Base-by-base conservation (phyloP, 208 protist species). In the Trypanosoma lewisi region DNA sequence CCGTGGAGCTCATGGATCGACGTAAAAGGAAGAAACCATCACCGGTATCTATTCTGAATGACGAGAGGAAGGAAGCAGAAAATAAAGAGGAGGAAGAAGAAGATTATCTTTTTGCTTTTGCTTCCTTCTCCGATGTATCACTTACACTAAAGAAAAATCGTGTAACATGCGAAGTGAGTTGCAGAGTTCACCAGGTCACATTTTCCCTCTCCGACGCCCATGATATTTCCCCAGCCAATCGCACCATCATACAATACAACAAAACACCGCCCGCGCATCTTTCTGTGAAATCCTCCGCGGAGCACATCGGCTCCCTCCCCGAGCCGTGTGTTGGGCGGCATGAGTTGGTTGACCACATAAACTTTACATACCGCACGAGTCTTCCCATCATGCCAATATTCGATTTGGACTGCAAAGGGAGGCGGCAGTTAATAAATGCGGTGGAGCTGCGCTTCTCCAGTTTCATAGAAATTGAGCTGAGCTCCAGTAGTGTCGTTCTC, bases 321-420 rank as follows among this genome's bases (percentile, higher is more conserved):
- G 25, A 17, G n/a, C 25, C 25, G 27, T 23, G 23, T 45, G 19
- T 9, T 14, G 25, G 12, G 30, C 51, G 42, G 12, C 30, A 36
- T 30, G 30, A 56, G 17, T 42, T 27, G 34, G 30, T 31, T 19
- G 63, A 75, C 6, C 89, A 95, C 52, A 56, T 93, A 4, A 53
- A 37, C 42, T 85, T 95, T 73, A 66, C 80, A 17, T 95, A 86
- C 52, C 75, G 82, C 56, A 87, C 78, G 23, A 81, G 74, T 27
- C 70, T 73, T 2, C 89, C 89, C 19, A 80, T 93, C 47, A 86
- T 89, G 79, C 85, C 89, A 0, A 68, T 93, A 33, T 95, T 93
- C 45, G 67, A 63, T 23, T 55, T 73, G 25, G 63, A 72, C 61
- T 63, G 65, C 31, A 77, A 69, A 27, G 89, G 78, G 17, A 78